Evolutionary conservation across 345 rosid species (phyloP), one percentile per base, ranked within the genome.

Genomic region (Rhodomyrtus tomentosa): DNA sequence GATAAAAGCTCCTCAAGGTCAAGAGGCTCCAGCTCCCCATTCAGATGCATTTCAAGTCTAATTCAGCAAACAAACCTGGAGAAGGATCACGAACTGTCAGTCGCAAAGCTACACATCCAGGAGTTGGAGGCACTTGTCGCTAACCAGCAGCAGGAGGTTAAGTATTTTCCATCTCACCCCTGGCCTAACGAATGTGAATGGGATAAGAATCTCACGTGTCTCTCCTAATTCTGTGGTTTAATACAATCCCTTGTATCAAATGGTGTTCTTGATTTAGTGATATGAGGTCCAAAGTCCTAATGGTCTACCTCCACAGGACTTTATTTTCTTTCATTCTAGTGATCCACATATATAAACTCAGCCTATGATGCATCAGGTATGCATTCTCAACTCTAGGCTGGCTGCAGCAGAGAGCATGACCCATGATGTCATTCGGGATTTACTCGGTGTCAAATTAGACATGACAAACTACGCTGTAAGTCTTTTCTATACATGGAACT

Each of bases 351-450:
- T 83, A 85, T 80, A 86, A 80, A 85, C 84, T 58, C 18, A 55
- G 42, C 81, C 83, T 85, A 55, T 81, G 56, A 76, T 86, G 87
- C 55, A 87, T 86, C 93, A 95, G 99, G 90, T 93, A 82, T 94
- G 94, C 82, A 86, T 88, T 90, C 91, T 96, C 85, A 94, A 90
- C 55, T 89, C 98, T 21, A 92, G 98, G 85, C 88, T 96, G 84
- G 99, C 98, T 83, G 95, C 98, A 79, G 96, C 96, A 79, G 99
- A 96, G 89, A 96, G 93, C 95, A 96, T 94, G 99, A 95, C 99
- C 40, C 98, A 95, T 85, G 98, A 96, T 86, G 94, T 96, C 85
- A 95, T 96, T 85, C 97, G 96, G 62, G 99, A 96, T 92, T 91
- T 96, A 86, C 96, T 96, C 83, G 95, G 98, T 42, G 94, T 96